A percentile compares a stretch with the other conserved stretches of the same genome.
phyloP scores from a whole-genome alignment of 805 yeast genomes.

The Saccharomycopsis amapae region DNA sequence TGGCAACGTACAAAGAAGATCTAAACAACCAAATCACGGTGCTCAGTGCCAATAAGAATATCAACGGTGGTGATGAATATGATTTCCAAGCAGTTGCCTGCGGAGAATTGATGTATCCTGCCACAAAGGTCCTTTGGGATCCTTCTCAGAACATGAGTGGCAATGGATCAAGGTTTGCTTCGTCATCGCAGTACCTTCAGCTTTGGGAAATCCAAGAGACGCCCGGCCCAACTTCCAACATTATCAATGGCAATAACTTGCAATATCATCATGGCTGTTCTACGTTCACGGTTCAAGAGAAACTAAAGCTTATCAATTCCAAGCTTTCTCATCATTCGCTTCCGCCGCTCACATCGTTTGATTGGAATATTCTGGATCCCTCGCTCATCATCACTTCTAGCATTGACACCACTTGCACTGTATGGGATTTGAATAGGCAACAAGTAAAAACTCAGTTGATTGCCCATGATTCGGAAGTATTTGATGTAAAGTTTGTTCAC shows the following conservation, averaged over 20 bases:
- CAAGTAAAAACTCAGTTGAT: conserved; percentile 86
- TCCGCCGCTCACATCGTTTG: conserved; percentile 91
- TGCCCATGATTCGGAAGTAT: conserved; percentile 94
- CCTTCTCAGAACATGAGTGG: conserved; percentile 32
- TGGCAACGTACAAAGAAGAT: conserved; percentile 17
- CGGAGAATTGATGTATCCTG: conserved; percentile 53
- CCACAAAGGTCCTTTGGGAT: conserved; percentile 72
- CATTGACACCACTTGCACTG: conserved; percentile 94
- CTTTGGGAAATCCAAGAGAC: conserved; percentile 42
- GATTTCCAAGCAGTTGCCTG: conserved; percentile 46
- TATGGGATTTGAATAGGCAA: conserved; percentile 76
- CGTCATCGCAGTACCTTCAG: conserved; percentile 66
- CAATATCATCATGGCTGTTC: neutral
- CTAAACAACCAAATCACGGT: conserved; percentile 9
- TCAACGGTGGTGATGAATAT: conserved; percentile 20
- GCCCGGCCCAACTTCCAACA: neutral
- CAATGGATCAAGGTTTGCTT: conserved; percentile 53
- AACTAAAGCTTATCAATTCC: conserved; percentile 35
- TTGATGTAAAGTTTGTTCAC: conserved; percentile 79
- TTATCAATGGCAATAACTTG: neutral
- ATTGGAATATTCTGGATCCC: conserved; percentile 77
- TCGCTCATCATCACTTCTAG: conserved; percentile 72
- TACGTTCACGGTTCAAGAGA: conserved; percentile 28
- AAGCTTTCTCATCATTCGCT: conserved; percentile 42
- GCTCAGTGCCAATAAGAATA: neutral